phyloP scores from a whole-genome alignment of 371 early-diverging fungal species.

The Lichtheimia ramosa region DNA sequence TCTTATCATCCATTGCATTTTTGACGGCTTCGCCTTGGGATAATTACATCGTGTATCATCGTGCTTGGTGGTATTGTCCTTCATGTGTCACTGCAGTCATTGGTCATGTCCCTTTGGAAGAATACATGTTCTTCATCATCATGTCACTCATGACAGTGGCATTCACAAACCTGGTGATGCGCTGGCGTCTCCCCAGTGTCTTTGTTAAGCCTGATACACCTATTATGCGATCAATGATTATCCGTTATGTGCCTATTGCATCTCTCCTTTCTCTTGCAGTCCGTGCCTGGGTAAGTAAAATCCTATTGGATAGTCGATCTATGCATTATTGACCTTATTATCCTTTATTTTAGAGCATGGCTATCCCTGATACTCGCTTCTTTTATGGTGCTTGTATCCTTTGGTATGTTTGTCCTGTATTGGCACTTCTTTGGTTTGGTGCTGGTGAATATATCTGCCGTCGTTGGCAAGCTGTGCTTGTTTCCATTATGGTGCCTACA shows the following conservation, averaged over 20 bases:
- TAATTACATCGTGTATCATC: constrained; percentile 56
- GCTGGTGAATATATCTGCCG: constrained; percentile 56
- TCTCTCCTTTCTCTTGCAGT: constrained; percentile 27
- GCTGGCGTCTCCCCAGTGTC: constrained; percentile 39
- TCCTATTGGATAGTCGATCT: not conserved
- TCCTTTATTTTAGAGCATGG: constrained; percentile 17
- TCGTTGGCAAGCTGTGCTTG: constrained; percentile 25
- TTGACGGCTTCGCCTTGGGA: constrained; percentile 66
- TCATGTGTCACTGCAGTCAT: constrained; percentile 53
- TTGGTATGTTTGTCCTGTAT: constrained; percentile 54
- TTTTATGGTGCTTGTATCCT: constrained; percentile 63
- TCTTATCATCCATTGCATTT: constrained; percentile 46
- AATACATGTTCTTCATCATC: constrained; percentile 66
- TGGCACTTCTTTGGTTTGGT: constrained; percentile 57
- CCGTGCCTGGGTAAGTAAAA: constrained; percentile 42
- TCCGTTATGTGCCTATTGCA: constrained; percentile 37
- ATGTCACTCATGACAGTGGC: constrained; percentile 56
- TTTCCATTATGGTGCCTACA: constrained; percentile 46
- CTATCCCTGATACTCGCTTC: constrained; percentile 37
- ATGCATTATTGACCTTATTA: not conserved
- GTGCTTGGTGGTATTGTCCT: constrained; percentile 57
- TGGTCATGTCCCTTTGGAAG: constrained; percentile 65
- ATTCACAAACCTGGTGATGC: constrained; percentile 42
- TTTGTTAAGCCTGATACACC: constrained; percentile 32
- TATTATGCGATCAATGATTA: constrained; percentile 19